phyloP scores from a whole-genome alignment of 306 rosid genomes.

The Oxytropis ochrocephala region DNA sequence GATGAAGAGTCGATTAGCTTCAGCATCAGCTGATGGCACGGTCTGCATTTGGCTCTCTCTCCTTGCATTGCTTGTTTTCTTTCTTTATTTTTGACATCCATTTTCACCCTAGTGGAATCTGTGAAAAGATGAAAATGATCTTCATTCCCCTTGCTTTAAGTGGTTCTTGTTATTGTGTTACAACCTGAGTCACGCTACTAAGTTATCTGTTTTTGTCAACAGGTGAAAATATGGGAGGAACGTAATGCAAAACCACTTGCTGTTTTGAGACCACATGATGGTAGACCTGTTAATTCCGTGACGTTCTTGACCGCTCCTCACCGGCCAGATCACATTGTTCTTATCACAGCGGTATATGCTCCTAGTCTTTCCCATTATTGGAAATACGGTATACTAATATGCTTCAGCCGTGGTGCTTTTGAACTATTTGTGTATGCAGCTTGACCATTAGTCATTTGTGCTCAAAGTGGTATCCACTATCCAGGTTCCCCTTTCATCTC shows the following conservation, averaged over 20 bases:
- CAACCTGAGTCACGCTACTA: not conserved
- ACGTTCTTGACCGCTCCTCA: conserved; percentile 69
- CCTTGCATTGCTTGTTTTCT: conserved; percentile 4
- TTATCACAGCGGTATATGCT: conserved; percentile 60
- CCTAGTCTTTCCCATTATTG: conserved; percentile 10
- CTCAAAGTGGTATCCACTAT: not conserved
- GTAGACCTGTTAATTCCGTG: conserved; percentile 61
- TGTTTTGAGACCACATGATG: conserved; percentile 60
- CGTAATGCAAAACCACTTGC: conserved; percentile 53
- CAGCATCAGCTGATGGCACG: conserved; percentile 69
- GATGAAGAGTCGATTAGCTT: conserved; percentile 72
- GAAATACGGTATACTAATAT: conserved; percentile 8
- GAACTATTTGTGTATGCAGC: not conserved
- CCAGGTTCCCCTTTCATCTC: conserved; percentile 5
- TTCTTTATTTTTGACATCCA: conserved; percentile 3
- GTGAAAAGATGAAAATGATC: not conserved
- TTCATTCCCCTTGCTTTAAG: not conserved
- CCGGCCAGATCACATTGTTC: conserved; percentile 67
- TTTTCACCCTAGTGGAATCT: conserved; percentile 9
- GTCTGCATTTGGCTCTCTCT: conserved; percentile 35
- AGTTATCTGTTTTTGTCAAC: conserved; percentile 22
- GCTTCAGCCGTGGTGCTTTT: conserved; percentile 13
- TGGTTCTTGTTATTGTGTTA: not conserved
- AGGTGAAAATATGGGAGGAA: conserved; percentile 82
- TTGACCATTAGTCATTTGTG: not conserved